These are phyloP conservation scores for Penicillium samsonianum DNA, from an alignment of 495 filamentous ascomycete genomes.

Conservation along the genomic window DNA sequence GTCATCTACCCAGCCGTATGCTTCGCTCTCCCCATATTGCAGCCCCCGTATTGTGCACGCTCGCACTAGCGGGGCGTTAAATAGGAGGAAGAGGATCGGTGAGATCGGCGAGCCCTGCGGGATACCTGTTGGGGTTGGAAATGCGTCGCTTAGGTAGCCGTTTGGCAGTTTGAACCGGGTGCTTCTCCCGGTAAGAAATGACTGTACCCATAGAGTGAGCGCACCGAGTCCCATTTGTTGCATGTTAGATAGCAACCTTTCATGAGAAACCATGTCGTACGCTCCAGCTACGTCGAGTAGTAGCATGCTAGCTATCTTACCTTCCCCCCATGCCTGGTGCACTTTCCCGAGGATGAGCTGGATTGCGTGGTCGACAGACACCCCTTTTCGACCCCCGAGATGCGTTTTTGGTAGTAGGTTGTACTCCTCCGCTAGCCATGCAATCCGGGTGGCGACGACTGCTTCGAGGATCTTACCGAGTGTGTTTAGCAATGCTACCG, in stretches of 20 bases:
- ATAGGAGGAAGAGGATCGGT: neutral
- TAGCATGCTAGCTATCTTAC: conserved; percentile 12
- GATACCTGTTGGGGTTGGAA: conserved; percentile 1
- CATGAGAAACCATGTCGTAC: conserved; percentile 19
- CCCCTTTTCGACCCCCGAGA: too few relatives aligned
- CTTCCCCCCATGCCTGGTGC: conserved; percentile 20
- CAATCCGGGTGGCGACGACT: too few relatives aligned
- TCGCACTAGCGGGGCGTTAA: neutral
- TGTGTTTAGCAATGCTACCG: too few relatives aligned
- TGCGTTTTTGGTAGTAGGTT: too few relatives aligned
- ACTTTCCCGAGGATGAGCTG: conserved; percentile 23
- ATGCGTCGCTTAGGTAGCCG: neutral
- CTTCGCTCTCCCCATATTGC: neutral
- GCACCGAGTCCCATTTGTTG: too few relatives aligned
- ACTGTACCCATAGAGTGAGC: neutral
- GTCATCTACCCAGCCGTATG: neutral
- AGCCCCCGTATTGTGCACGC: neutral
- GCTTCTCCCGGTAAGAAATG: neutral
- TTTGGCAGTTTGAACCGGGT: conserved; percentile 9
- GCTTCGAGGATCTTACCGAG: too few relatives aligned
- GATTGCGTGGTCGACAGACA: conserved; percentile 11
- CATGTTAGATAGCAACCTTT: too few relatives aligned
- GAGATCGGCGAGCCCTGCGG: conserved; percentile 3
- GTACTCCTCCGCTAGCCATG: too few relatives aligned
- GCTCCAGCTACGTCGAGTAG: conserved; percentile 30